Conservation (phyloP, 1,139 yeast genomes). For the Scheffersomyces insectosa region DNA sequence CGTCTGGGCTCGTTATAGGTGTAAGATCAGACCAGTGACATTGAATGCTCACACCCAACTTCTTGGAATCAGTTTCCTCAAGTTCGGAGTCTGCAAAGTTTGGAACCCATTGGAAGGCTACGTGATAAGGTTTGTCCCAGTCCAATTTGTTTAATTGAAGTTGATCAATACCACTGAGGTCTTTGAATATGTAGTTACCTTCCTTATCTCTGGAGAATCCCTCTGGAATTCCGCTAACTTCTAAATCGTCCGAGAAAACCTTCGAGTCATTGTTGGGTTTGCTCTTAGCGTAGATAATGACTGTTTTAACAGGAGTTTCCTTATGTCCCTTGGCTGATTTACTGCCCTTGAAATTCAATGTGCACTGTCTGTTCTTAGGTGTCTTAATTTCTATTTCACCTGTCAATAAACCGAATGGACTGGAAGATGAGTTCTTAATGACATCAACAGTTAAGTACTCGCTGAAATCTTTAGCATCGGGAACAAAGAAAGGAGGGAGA, state of each 20-base stretch:
- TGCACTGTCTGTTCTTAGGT: slow-evolving; percentile 65
- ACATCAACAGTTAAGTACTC: slow-evolving; percentile 53
- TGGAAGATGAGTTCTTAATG: slow-evolving; percentile 48
- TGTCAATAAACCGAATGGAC: slow-evolving; percentile 64
- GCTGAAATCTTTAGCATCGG: slow-evolving; percentile 34
- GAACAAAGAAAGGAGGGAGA: slow-evolving; percentile 52
- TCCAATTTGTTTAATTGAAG: slow-evolving; percentile 63
- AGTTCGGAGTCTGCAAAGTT: slow-evolving; percentile 50
- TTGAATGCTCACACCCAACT: slow-evolving; percentile 55
- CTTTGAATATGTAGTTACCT: slow-evolving; percentile 56
- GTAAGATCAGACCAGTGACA: slow-evolving; percentile 76
- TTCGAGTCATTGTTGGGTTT: slow-evolving; percentile 7
- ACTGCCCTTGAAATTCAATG: slow-evolving; percentile 52
- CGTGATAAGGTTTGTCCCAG: slow-evolving; percentile 57
- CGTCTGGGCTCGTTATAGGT: slow-evolving; percentile 9
- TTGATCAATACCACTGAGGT: slow-evolving; percentile 60
- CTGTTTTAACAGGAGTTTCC: slow-evolving; percentile 58
- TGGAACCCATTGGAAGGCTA: slow-evolving; percentile 82
- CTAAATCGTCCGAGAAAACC: slow-evolving; percentile 1
- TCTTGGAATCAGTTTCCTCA: slow-evolving; percentile 32
- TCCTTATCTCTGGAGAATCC: slow-evolving; percentile 52
- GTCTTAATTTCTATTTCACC: slow-evolving; percentile 63
- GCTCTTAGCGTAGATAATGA: slow-evolving; percentile 44
- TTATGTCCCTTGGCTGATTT: slow-evolving; percentile 31
- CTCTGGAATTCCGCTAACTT: slow-evolving; percentile 34